Percentiles rank a stretch among this genome's conserved stretches.
Conservation (phyloP, 495 filamentous ascomycete species). For the Hypoxylon cercidicola region DNA sequence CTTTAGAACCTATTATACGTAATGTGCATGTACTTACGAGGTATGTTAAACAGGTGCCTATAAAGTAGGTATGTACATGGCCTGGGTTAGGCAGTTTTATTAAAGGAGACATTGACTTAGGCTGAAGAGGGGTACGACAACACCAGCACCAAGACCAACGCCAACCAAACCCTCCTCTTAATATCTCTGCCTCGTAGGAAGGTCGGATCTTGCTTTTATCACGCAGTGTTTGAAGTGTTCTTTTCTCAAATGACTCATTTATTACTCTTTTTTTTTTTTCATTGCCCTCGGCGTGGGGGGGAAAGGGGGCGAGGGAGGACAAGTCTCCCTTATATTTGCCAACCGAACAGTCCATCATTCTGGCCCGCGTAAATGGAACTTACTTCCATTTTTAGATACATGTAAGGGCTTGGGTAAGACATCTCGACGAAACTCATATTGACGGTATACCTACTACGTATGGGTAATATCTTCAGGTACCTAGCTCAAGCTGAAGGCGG, state of each 20-base stretch:
- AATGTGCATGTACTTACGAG: no score
- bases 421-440: no score
- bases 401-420: slow-evolving; percentile 2
- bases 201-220: slow-evolving; percentile 18
- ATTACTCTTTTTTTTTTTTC: no score
- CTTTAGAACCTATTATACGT: no score
- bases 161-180: slow-evolving; percentile 18
- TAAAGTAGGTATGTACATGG: neutral
- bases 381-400: slow-evolving; percentile 41
- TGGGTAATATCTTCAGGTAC: neutral
- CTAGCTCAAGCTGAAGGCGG: neutral
- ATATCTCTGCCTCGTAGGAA: slow-evolving; percentile 20
- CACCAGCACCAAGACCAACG: neutral
- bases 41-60: no score
- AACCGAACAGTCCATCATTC: slow-evolving; percentile 5
- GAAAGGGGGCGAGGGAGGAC: slow-evolving; percentile 4
- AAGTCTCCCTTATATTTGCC: slow-evolving; percentile 1
- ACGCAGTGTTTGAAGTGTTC: slow-evolving; percentile 11
- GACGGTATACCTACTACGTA: no score
- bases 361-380: slow-evolving; percentile 23
- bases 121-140: slow-evolving; percentile 31
- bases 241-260: slow-evolving; percentile 34
- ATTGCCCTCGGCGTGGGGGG: slow-evolving; percentile 32
- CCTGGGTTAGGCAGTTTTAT: neutral
- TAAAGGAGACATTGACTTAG: slow-evolving; percentile 16